These are phyloP conservation scores for Cordyceps pruinosa DNA, from an alignment of 2,329 filamentous ascomycete genomes.

Conservation along the genomic window DNA sequence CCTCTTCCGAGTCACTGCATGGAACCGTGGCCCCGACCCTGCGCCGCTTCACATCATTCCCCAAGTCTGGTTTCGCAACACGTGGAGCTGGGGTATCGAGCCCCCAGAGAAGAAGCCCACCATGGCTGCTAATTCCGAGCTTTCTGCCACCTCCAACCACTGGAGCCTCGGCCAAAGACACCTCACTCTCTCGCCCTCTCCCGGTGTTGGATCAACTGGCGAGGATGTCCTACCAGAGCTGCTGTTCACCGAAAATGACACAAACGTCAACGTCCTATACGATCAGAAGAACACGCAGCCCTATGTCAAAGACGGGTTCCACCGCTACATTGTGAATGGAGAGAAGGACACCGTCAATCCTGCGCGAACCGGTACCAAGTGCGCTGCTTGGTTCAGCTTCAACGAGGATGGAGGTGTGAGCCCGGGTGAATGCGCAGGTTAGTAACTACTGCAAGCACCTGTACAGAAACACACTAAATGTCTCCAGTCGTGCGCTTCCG, in stretches of 20 bases:
- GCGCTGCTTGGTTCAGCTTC: constrained; percentile 85
- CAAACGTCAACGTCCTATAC: constrained; percentile 75
- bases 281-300: constrained; percentile 68
- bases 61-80: constrained; percentile 95
- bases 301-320: constrained; percentile 94
- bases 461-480: constrained; percentile 11
- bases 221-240: constrained; percentile 79
- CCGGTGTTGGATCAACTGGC: constrained; percentile 69
- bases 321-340: constrained; percentile 75
- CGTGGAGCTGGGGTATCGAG: constrained; percentile 90
- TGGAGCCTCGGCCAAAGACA: constrained; percentile 75
- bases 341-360: constrained; percentile 81
- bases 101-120: constrained; percentile 68
- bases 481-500: constrained; percentile 76
- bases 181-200: constrained; percentile 80
- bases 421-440: constrained; percentile 85
- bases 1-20: constrained; percentile 88
- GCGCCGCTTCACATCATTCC: constrained; percentile 90
- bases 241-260: constrained; percentile 94
- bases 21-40: constrained; percentile 86
- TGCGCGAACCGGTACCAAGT: constrained; percentile 73
- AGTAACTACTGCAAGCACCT: constrained; percentile 36
- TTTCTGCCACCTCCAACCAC: constrained; percentile 70
- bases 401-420: constrained; percentile 81
- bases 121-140: constrained; percentile 60